These are phyloP conservation scores for Colletotrichum tropicale DNA, from an alignment of 2,329 filamentous ascomycete species.

Conservation along the genomic window DNA sequence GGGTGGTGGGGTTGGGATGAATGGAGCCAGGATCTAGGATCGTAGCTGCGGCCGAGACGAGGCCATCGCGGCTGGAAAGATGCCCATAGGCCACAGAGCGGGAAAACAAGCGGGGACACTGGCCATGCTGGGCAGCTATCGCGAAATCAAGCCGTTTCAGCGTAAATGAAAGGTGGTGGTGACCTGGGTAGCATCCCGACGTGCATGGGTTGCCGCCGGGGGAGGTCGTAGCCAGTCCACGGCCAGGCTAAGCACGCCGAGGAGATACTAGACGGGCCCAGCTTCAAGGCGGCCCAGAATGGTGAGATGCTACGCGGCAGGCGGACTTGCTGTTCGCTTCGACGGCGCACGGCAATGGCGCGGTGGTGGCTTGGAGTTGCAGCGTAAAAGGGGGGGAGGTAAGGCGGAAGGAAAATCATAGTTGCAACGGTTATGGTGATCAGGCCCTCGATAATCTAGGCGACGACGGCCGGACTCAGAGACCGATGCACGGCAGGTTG, in stretches of 20 bases:
- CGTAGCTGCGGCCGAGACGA: neutral
- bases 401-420: neutral
- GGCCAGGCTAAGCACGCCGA: no score
- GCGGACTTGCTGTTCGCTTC: neutral
- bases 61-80: constrained; percentile 3
- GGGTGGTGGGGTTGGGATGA: neutral
- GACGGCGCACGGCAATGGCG: neutral
- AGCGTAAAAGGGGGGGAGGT: neutral
- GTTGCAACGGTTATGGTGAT: neutral
- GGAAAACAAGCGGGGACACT: constrained; percentile 10
- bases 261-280: neutral
- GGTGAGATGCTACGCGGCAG: neutral
- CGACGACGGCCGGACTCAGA: neutral
- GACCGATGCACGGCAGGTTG: neutral
- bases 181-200: constrained; percentile 11
- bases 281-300: neutral
- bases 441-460: neutral
- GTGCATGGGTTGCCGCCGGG: no score
- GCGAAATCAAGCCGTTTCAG: constrained; percentile 19
- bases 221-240: no score
- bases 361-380: neutral
- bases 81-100: constrained; percentile 11
- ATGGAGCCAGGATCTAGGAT: neutral
- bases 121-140: constrained; percentile 5
- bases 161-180: constrained; percentile 15